phyloP scores from a whole-genome alignment of 78 protist species.

The Protostelium mycophagum region DNA sequence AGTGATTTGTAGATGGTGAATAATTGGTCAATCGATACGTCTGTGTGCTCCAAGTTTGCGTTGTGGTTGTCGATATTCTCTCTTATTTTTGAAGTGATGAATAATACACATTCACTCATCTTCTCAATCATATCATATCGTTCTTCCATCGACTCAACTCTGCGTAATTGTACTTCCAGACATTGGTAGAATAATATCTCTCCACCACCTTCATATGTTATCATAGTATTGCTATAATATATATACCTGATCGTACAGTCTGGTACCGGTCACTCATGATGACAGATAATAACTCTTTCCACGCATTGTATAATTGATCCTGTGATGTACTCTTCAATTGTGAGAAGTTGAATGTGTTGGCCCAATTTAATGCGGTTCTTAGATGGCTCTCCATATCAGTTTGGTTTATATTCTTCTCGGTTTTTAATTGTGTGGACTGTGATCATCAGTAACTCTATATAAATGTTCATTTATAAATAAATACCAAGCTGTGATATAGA shows the following conservation, averaged over 20 bases:
- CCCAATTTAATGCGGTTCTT: background rate
- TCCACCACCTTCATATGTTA: background rate
- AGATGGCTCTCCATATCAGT: background rate
- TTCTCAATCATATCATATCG: background rate
- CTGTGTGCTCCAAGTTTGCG: background rate
- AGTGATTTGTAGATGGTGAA: background rate
- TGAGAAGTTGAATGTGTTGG: background rate
- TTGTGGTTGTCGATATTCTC: background rate
- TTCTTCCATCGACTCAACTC: too few relatives aligned
- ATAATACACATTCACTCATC: background rate
- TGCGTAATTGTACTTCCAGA: background rate
- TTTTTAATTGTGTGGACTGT: background rate
- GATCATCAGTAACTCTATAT: background rate
- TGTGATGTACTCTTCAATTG: background rate
- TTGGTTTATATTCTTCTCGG: background rate
- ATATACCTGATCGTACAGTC: too few relatives aligned
- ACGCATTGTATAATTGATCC: background rate
- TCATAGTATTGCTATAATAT: too few relatives aligned
- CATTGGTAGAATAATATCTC: background rate
- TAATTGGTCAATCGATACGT: background rate
- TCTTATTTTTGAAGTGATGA: background rate
- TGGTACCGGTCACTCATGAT: background rate
- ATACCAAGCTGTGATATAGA: background rate
- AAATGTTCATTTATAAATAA: background rate
- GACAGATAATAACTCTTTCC: background rate